Percentiles rank a stretch among this genome's conserved stretches.
Evolutionary conservation across 2,329 filamentous ascomycete genomes (phyloP).

Genomic region (Trichoderma koningiopsis): DNA sequence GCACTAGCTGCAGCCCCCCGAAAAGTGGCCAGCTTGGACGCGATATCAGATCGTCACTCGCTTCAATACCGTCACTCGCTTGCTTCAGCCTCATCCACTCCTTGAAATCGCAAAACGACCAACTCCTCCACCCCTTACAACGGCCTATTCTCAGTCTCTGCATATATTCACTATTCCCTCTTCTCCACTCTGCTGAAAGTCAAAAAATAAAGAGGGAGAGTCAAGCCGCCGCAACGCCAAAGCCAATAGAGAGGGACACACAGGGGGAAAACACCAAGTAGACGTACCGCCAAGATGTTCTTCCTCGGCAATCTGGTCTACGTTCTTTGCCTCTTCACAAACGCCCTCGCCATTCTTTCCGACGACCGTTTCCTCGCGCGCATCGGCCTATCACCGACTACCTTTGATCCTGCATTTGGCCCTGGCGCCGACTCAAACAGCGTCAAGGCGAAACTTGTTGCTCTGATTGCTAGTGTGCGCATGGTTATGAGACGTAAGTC

Average conservation of each 20-base stretch:
- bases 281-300: constrained; percentile 54
- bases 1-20: constrained; percentile 9
- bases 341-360: constrained; percentile 89
- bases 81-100: neutral
- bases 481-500: constrained; percentile 84
- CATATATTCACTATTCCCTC: neutral
- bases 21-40: constrained; percentile 26
- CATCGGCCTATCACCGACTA: constrained; percentile 77
- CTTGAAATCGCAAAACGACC: neutral
- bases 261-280: neutral
- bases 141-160: neutral
- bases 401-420: constrained; percentile 78
- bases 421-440: constrained; percentile 66
- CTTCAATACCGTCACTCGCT: constrained; percentile 6
- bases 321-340: constrained; percentile 81
- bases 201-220: neutral
- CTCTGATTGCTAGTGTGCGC: constrained; percentile 85
- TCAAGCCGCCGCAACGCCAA: neutral
- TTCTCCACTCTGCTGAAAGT: neutral
- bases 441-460: constrained; percentile 83
- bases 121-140: neutral
- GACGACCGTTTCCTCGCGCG: constrained; percentile 88
- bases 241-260: neutral
- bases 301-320: constrained; percentile 75
- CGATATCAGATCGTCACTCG: neutral